Evolutionary conservation across 208 protist genomes (phyloP).

Genomic region (Crithidia fasciculata): DNA sequence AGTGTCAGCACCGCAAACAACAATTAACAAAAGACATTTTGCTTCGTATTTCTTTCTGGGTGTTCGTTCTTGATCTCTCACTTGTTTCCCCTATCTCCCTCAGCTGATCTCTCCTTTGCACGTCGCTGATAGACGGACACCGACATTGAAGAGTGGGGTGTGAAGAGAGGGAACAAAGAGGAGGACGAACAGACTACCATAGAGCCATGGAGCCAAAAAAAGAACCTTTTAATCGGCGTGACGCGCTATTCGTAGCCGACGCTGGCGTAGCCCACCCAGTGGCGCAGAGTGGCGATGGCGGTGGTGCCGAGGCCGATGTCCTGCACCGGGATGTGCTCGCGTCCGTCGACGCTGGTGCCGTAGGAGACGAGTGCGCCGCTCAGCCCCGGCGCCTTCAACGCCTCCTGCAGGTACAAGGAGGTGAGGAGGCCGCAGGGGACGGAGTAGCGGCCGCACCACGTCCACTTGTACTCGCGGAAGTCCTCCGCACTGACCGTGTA

Average conservation of each 20-base stretch:
- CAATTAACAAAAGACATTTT: not conserved
- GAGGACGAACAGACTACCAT: too few relatives aligned
- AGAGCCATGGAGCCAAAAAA: too few relatives aligned
- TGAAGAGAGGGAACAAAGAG: too few relatives aligned
- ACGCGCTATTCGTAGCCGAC: constrained; percentile 25
- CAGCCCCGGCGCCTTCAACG: constrained; percentile 24
- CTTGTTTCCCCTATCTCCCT: not conserved
- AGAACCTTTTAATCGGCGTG: too few relatives aligned
- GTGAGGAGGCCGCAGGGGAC: constrained; percentile 33
- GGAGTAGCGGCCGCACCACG: constrained; percentile 34
- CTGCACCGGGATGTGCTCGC: constrained; percentile 19
- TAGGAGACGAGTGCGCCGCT: constrained; percentile 14
- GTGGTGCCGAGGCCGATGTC: constrained; percentile 37
- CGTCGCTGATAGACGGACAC: too few relatives aligned
- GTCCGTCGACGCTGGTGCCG: constrained; percentile 36
- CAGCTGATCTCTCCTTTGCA: not conserved
- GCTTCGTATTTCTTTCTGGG: not conserved
- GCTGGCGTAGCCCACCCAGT: constrained; percentile 36
- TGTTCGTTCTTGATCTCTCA: not conserved
- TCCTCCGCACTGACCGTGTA: constrained; percentile 31
- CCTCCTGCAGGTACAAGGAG: constrained; percentile 15
- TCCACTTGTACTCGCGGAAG: constrained; percentile 41
- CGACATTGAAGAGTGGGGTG: too few relatives aligned
- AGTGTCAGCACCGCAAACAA: not conserved
- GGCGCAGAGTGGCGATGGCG: constrained; percentile 30